Percentiles rank a stretch among this genome's conserved stretches.
Conservation (phyloP, 176 grass and related monocot species). For the Poa annua region DNA sequence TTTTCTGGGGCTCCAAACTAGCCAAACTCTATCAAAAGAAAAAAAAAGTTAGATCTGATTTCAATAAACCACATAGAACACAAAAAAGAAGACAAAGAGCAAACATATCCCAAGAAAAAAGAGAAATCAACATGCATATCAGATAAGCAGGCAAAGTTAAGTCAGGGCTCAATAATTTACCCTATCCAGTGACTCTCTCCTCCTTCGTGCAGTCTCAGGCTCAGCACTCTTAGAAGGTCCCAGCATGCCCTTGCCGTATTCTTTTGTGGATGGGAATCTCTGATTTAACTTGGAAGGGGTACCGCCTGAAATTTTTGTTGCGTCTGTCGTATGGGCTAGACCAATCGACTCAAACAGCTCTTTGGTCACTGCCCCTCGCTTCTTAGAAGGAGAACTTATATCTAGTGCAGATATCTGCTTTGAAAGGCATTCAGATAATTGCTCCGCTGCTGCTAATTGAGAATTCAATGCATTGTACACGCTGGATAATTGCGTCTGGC, state of each 20-base stretch:
- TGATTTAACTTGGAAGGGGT: constrained; percentile 57
- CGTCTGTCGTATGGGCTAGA: constrained; percentile 55
- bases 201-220: constrained; percentile 75
- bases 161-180: constrained; percentile 55
- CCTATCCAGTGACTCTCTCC: constrained; percentile 83
- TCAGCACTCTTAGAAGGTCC: constrained; percentile 62
- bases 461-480: constrained; percentile 90
- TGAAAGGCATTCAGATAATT: constrained; percentile 82
- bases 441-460: constrained; percentile 86
- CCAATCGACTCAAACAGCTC: constrained; percentile 94
- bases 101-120: background rate
- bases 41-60: constrained; percentile 33
- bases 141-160: constrained; percentile 20
- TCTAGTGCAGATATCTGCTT: constrained; percentile 83
- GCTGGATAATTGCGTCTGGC: constrained; percentile 77
- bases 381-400: constrained; percentile 68
- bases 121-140: constrained; percentile 7
- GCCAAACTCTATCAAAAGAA: constrained; percentile 58
- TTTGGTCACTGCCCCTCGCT: constrained; percentile 55
- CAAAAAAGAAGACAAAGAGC: constrained; percentile 10
- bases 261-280: constrained; percentile 51
- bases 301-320: constrained; percentile 47
- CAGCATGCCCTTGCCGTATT: constrained; percentile 47
- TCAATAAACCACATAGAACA: constrained; percentile 20
- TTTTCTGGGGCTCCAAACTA: constrained; percentile 83